Conservation (phyloP, 2,329 filamentous ascomycete species). For the Ophiocordyceps robertsii region DNA sequence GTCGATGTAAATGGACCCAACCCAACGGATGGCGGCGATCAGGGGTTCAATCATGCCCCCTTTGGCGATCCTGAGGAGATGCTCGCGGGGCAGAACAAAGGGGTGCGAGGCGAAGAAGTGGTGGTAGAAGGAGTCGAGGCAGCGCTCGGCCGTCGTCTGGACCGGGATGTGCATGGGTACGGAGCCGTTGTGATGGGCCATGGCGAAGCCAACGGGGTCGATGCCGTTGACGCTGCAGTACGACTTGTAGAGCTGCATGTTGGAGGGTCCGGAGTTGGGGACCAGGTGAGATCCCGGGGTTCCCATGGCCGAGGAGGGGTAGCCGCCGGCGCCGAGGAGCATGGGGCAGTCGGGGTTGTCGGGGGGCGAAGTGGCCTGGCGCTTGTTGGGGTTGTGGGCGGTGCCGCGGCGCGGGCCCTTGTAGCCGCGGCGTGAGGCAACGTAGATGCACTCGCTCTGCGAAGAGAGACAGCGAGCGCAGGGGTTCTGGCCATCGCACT, state of each 20-base stretch:
- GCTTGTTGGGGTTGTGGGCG: slow-evolving; percentile 34
- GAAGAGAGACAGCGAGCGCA: slow-evolving; percentile 53
- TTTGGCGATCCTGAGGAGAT: slow-evolving; percentile 33
- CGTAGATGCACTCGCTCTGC: slow-evolving; percentile 53
- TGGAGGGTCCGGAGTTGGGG: slow-evolving; percentile 5
- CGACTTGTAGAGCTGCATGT: slow-evolving; percentile 27
- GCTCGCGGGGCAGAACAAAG: slow-evolving; percentile 39
- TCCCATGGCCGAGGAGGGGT: slow-evolving; percentile 4
- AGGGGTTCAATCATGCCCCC: slow-evolving; percentile 33
- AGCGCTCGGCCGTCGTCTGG: slow-evolving; percentile 33
- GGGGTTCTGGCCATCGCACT: slow-evolving; percentile 58
- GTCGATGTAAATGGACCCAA: slow-evolving; percentile 42
- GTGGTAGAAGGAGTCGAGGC: slow-evolving; percentile 43
- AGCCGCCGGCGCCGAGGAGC: slow-evolving; percentile 10
- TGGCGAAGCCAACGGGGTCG: slow-evolving; percentile 8
- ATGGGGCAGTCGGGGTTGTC: slow-evolving; percentile 26
- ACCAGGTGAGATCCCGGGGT: slow-evolving; percentile 10
- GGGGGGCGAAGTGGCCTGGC: slow-evolving; percentile 30
- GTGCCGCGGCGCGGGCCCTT: slow-evolving; percentile 38
- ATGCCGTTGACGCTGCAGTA: slow-evolving; percentile 13
- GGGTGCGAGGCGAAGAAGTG: slow-evolving; percentile 46
- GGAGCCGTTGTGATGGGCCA: slow-evolving; percentile 5
- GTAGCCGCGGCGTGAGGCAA: slow-evolving; percentile 62
- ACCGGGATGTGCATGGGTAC: slow-evolving; percentile 9
- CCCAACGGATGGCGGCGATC: slow-evolving; percentile 40